These are phyloP conservation scores for Cercospora brassicicola DNA, from an alignment of 2,329 filamentous ascomycete species.

Conservation along the genomic window DNA sequence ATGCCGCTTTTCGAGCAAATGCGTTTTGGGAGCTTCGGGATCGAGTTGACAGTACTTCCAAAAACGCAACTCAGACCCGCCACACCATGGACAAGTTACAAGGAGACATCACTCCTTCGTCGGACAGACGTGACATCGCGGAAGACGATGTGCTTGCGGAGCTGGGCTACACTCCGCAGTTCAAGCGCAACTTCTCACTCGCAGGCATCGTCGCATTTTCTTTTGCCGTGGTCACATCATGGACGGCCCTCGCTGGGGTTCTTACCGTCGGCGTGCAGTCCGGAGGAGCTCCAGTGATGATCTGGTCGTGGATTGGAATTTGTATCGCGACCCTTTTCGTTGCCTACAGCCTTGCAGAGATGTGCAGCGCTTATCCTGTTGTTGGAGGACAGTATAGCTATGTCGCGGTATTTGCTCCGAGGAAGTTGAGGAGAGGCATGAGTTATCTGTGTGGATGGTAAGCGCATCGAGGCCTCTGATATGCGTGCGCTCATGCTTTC, in stretches of 20 bases:
- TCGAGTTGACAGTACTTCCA: background rate
- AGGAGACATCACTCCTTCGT: background rate
- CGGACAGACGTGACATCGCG: background rate
- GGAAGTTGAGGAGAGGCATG: conserved; percentile 32
- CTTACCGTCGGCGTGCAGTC: conserved; percentile 58
- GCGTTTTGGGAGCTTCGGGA: background rate
- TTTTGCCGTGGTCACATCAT: conserved; percentile 60
- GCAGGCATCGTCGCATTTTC: conserved; percentile 61
- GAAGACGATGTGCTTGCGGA: conserved; percentile 45
- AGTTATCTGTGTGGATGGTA: conserved; percentile 44
- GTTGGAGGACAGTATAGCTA: conserved; percentile 60
- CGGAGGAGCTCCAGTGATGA: conserved; percentile 60
- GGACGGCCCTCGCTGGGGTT: conserved; percentile 58
- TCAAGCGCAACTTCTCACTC: conserved; percentile 58
- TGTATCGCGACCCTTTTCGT: conserved; percentile 54
- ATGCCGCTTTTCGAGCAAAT: background rate
- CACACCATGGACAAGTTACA: background rate
- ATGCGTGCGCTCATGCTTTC: background rate
- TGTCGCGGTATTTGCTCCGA: conserved; percentile 58
- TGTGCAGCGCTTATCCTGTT: conserved; percentile 58
- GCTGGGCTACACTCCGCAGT: conserved; percentile 51
- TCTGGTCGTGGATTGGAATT: conserved; percentile 58
- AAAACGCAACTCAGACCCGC: background rate
- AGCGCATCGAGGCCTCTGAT: background rate
- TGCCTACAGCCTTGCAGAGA: conserved; percentile 61